Conservation (phyloP, 1,284 basidiomycete genomes). For the Kalmanozyma brasiliensis region DNA sequence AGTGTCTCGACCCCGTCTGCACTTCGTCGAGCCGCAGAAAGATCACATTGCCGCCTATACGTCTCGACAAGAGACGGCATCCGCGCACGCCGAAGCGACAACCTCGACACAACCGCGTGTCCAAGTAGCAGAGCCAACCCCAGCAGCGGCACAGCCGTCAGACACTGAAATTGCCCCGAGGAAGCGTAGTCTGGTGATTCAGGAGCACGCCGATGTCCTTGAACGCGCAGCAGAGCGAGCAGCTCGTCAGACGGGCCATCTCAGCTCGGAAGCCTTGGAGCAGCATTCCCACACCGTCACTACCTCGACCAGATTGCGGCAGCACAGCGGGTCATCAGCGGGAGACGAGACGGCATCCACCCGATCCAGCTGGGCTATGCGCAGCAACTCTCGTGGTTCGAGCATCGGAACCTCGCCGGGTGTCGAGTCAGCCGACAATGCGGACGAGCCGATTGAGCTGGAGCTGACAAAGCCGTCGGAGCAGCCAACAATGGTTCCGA, state of each 20-base stretch:
- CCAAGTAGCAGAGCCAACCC: not conserved
- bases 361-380: slow-evolving; percentile 37
- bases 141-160: slow-evolving; percentile 5
- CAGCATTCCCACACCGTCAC: slow-evolving; percentile 15
- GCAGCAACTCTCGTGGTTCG: slow-evolving; percentile 29
- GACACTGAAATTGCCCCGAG: slow-evolving; percentile 13
- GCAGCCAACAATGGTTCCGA: slow-evolving; percentile 5
- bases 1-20: slow-evolving; percentile 22
- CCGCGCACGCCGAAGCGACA: not conserved
- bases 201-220: slow-evolving; percentile 43
- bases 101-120: not conserved
- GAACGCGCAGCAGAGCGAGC: slow-evolving; percentile 48
- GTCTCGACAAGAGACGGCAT: slow-evolving; percentile 3
- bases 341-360: slow-evolving; percentile 48
- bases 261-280: slow-evolving; percentile 20
- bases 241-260: slow-evolving; percentile 20
- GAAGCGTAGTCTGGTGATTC: slow-evolving; percentile 49
- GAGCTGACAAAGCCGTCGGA: slow-evolving; percentile 10
- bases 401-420: slow-evolving; percentile 37
- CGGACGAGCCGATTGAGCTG: not conserved
- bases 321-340: slow-evolving; percentile 42
- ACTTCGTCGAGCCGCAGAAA: slow-evolving; percentile 38
- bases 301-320: slow-evolving; percentile 7
- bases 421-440: slow-evolving; percentile 10
- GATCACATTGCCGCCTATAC: slow-evolving; percentile 2